phyloP scores from a whole-genome alignment of 805 yeast species.

The Yarrowia sp. region DNA sequence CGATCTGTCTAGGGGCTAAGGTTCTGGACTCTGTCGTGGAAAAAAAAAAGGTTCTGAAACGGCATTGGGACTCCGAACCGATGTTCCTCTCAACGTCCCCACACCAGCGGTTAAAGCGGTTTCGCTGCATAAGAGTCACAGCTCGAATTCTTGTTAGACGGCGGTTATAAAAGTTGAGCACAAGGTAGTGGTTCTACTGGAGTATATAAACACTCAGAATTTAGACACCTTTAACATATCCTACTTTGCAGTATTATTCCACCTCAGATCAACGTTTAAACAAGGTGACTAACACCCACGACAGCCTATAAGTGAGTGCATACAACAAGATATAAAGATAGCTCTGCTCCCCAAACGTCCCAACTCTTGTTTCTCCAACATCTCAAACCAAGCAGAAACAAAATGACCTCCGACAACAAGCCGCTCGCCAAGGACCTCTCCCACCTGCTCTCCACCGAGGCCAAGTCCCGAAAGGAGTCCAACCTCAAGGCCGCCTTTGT shows the following conservation, averaged over 20 bases:
- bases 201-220: no score
- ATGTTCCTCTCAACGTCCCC: not conserved
- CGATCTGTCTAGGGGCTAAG: not conserved
- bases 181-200: no score
- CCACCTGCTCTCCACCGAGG: slow-evolving; percentile 73
- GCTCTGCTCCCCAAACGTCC: not conserved
- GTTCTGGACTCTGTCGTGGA: not conserved
- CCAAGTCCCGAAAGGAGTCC: slow-evolving; percentile 70
- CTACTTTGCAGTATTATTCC: no score
- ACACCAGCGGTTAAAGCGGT: not conserved
- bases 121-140: not conserved
- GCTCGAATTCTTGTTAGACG: no score
- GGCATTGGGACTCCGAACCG: slow-evolving; percentile 5
- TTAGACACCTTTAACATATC: no score
- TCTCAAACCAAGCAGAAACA: not conserved
- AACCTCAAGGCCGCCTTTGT: slow-evolving; percentile 81
- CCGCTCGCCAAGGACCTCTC: slow-evolving; percentile 62
- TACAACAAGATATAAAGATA: not conserved
- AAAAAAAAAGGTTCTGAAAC: no score
- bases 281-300: no score
- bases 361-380: not conserved
- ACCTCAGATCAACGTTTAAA: no score
- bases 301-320: not conserved
- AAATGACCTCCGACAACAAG: slow-evolving; percentile 25
- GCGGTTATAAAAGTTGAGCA: no score